Evolutionary conservation across 192 early-diverging fungal species (phyloP).

Genomic region (Coemansia sp.): DNA sequence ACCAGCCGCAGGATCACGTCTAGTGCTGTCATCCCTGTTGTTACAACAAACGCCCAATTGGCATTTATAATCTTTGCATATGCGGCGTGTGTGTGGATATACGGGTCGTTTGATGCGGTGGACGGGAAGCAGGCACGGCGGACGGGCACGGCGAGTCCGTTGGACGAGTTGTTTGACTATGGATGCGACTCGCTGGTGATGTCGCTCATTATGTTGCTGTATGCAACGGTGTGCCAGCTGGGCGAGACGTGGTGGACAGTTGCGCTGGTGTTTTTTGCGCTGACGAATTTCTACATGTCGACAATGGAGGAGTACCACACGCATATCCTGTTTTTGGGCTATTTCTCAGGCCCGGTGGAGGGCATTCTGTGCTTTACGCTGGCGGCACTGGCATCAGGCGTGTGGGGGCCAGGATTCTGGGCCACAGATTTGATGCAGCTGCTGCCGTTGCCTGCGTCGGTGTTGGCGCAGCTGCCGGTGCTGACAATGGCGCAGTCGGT

Average conservation of each 20-base stretch:
- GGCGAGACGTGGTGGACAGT: conserved; percentile 72
- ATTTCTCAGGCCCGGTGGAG: conserved; percentile 90
- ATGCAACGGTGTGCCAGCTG: conserved; percentile 63
- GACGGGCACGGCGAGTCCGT: conserved; percentile 80
- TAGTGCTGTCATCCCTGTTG: conserved; percentile 91
- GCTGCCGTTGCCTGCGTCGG: conserved; percentile 32
- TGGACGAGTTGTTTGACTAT: conserved; percentile 96
- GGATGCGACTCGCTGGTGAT: conserved; percentile 76
- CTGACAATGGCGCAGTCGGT: conserved; percentile 49
- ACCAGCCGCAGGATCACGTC: conserved; percentile 90
- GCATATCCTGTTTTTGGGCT: conserved; percentile 76
- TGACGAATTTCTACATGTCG: conserved; percentile 85
- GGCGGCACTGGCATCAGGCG: conserved; percentile 61
- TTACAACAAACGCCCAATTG: conserved; percentile 78
- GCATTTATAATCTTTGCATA: conserved; percentile 93
- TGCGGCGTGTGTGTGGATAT: conserved; percentile 86
- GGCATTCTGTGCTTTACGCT: conserved; percentile 72
- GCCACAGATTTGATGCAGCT: conserved; percentile 23
- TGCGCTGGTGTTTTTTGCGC: conserved; percentile 56
- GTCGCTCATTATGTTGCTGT: conserved; percentile 60
- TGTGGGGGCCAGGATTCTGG: conserved; percentile 59
- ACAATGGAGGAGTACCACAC: conserved; percentile 97
- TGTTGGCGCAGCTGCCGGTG: conserved; percentile 28
- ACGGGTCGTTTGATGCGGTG: conserved; percentile 89
- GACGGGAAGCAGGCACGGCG: conserved; percentile 95